These are phyloP conservation scores for Nitzschia inconspicua DNA, from an alignment of 108 stramenopile genomes.

Conservation along the genomic window DNA sequence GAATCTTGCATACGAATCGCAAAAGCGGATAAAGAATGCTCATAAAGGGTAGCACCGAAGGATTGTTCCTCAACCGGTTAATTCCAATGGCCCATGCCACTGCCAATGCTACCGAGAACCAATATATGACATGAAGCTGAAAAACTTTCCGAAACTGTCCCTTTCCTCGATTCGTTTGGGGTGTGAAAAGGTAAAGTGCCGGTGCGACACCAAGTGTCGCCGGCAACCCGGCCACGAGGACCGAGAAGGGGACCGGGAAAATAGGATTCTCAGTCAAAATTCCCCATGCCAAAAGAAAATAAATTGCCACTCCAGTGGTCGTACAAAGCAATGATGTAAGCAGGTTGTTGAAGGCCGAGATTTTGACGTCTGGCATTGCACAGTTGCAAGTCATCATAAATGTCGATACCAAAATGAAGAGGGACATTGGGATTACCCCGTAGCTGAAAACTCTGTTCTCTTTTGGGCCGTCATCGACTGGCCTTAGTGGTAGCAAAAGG, in stretches of 20 bases:
- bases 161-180: not conserved
- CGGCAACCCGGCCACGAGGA: conserved; percentile 1
- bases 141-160: conserved; percentile 2
- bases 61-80: conserved; percentile 1
- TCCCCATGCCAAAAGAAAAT: conserved; percentile 12
- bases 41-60: too few species aligned
- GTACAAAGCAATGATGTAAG: not conserved
- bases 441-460: conserved; percentile 18
- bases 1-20: conserved; percentile 20
- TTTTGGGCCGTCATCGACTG: conserved; percentile 12
- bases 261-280: not conserved
- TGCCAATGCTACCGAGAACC: conserved; percentile 1
- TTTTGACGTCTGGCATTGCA: conserved; percentile 16
- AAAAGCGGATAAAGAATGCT: conserved; percentile 8
- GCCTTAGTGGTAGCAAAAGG: conserved; percentile 8
- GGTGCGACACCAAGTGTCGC: conserved; percentile 7
- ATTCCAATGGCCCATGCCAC: conserved; percentile 19
- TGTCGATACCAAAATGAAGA: conserved; percentile 3
- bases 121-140: not conserved
- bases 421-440: conserved; percentile 12
- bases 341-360: conserved; percentile 8
- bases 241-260: conserved; percentile 29
- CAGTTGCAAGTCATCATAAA: conserved; percentile 19
- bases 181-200: conserved; percentile 10
- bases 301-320: conserved; percentile 2